Percentiles rank a stretch among this genome's conserved stretches.
Conservation (phyloP, 805 yeast genomes). For the Kodamaea nitidulidarum region DNA sequence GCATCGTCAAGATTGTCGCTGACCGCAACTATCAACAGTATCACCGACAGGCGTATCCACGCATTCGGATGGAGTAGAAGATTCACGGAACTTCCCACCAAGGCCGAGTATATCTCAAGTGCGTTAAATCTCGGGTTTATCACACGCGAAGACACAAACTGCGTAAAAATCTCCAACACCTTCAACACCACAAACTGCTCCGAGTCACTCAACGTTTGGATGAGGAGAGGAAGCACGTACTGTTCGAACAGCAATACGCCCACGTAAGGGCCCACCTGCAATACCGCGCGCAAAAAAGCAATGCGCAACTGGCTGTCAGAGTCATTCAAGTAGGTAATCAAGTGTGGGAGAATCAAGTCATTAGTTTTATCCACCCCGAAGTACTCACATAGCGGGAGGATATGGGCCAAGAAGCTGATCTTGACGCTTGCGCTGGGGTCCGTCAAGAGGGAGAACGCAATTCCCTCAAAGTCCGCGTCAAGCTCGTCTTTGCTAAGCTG, state of each 20-base stretch:
- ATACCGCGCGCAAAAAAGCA: constrained; percentile 66
- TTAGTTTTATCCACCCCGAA: constrained; percentile 86
- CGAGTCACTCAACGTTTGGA: constrained; percentile 78
- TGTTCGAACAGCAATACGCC: constrained; percentile 84
- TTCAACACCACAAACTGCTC: constrained; percentile 77
- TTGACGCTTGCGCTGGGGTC: constrained; percentile 66
- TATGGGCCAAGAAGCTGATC: constrained; percentile 62
- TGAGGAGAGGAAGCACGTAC: constrained; percentile 76
- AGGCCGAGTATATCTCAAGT: constrained; percentile 34
- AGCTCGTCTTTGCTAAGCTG: constrained; percentile 34
- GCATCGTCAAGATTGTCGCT: constrained; percentile 65
- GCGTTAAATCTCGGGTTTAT: constrained; percentile 38
- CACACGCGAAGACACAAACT: constrained; percentile 27
- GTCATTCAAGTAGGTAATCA: constrained; percentile 88
- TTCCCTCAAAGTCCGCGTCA: constrained; percentile 55
- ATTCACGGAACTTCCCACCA: constrained; percentile 38
- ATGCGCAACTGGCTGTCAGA: constrained; percentile 61
- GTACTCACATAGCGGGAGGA: constrained; percentile 73
- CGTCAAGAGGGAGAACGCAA: constrained; percentile 63
- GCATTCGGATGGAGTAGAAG: constrained; percentile 81
- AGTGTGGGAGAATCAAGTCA: constrained; percentile 83
- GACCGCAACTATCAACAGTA: constrained; percentile 58
- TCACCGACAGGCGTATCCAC: constrained; percentile 70
- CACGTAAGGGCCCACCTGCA: constrained; percentile 71
- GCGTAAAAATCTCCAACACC: constrained; percentile 47